phyloP scores from a whole-genome alignment of 164 flowering plant species.

The Magnolia changhungtana region DNA sequence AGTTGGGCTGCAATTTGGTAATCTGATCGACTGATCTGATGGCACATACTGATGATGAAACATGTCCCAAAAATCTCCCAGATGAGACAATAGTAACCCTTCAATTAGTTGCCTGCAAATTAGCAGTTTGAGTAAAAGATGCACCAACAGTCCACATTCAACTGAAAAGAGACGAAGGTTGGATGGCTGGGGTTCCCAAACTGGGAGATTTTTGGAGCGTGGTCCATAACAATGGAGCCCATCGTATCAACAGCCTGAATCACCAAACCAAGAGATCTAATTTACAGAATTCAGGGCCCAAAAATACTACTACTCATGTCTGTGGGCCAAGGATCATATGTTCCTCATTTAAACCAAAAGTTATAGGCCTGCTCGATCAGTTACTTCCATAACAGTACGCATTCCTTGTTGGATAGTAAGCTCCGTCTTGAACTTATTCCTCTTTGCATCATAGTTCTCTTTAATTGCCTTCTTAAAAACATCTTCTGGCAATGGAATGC shows the following conservation, averaged over 20 bases:
- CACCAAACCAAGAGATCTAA: neutral
- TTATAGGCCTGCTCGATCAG: neutral
- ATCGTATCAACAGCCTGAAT: neutral
- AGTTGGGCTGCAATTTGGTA: neutral
- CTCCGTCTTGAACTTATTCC: slow-evolving; percentile 59
- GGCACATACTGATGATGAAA: neutral
- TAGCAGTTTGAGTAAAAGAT: neutral
- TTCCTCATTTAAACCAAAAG: neutral
- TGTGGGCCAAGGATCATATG: neutral
- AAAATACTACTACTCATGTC: neutral
- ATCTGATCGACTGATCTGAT: neutral
- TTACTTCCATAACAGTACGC: neutral
- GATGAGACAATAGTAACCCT: neutral
- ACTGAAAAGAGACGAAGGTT: neutral
- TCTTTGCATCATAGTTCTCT: slow-evolving; percentile 55
- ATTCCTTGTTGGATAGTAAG: slow-evolving; percentile 44
- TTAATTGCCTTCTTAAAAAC: slow-evolving; percentile 65
- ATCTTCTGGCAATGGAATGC: slow-evolving; percentile 64
- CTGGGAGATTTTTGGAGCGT: neutral
- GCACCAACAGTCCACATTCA: neutral
- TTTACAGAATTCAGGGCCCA: neutral
- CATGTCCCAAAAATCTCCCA: neutral
- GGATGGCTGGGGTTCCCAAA: neutral
- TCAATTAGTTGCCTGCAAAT: neutral
- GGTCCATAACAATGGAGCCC: neutral